Evolutionary conservation across 345 rosid species (phyloP).

Genomic region (Salix udensis): DNA sequence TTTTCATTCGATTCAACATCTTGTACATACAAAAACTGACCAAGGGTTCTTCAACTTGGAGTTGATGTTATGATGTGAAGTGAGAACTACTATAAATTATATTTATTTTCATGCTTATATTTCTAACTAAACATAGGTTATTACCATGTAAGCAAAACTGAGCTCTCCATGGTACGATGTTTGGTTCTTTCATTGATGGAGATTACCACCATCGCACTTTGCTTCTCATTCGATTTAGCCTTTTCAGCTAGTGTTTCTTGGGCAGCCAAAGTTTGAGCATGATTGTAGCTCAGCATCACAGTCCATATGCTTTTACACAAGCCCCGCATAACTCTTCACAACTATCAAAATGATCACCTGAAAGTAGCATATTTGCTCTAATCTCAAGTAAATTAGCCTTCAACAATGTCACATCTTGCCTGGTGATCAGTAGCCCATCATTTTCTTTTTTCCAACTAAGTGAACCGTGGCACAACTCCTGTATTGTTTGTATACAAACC

Average conservation of each 20-base stretch:
- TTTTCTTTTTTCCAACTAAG: slow-evolving; percentile 76
- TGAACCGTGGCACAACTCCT: slow-evolving; percentile 74
- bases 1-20: slow-evolving; percentile 1
- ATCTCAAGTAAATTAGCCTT: slow-evolving; percentile 78
- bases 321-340: slow-evolving; percentile 83
- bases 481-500: slow-evolving; percentile 73
- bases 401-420: slow-evolving; percentile 82
- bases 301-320: slow-evolving; percentile 78
- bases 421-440: slow-evolving; percentile 40
- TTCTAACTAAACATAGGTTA: slow-evolving; percentile 3
- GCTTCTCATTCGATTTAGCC: slow-evolving; percentile 81
- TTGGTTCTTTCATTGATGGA: neutral
- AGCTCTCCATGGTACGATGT: neutral
- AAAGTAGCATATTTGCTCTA: slow-evolving; percentile 67
- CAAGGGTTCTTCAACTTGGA: neutral
- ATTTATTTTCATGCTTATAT: neutral
- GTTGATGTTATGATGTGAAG: neutral
- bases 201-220: slow-evolving; percentile 41
- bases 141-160: slow-evolving; percentile 30
- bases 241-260: slow-evolving; percentile 72
- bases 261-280: slow-evolving; percentile 73
- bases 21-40: neutral
- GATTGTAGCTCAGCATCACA: slow-evolving; percentile 82
- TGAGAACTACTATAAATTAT: neutral
- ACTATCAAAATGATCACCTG: slow-evolving; percentile 82